Base-by-base conservation (phyloP, 495 filamentous ascomycete species). In the Penicillium roqueforti region DNA sequence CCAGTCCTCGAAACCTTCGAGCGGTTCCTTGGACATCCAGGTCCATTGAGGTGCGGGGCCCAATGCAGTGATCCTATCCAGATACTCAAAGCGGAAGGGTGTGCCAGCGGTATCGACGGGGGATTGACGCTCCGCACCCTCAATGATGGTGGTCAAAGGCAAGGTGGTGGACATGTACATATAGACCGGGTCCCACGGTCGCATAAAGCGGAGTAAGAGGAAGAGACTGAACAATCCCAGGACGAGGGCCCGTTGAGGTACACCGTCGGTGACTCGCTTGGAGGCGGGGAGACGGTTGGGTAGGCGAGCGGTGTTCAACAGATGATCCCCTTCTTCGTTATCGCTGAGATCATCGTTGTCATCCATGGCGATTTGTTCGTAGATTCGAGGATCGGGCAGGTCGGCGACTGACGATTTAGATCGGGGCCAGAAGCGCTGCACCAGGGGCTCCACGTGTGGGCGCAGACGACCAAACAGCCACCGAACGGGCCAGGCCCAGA, bases 1-100 rank as follows among this genome's bases (percentile, higher is more conserved):
- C 68, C 68, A 74, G 48, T 74, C 71, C n/a, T 58, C 59, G 32
- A 74, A 74, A 1, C 71, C 71, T 3, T 57, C 57, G 1, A 58
- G 54, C 0, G 50, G 47, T 13, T 57, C 46, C 36, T 65, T 47
- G 7, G 71, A 62, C 48, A 74, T 54, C 71, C 71, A 74, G 28
- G 47, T 45, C 57, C 62, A 70, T 4, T 34, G 36, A 1, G 59
- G 63, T 4, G 66, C 56, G 1, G 56, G 47, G n/a, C 49, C 20
- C 39, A 71, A 47, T n/a, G 71, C 59, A 6, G 63, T 56, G 1
- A 42, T 48, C 0, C 42, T 48, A 7, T 65, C 61, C 32, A 73
- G 32, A 53, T 62, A 66, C 2, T 37, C 54, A 14, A 65, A 68
- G 8, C 61, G 45, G 3, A 47, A 48, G 0, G 63, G 65, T 23